Evolutionary conservation across 495 filamentous ascomycete genomes (phyloP).

Genomic region (Penicillium soppii): DNA sequence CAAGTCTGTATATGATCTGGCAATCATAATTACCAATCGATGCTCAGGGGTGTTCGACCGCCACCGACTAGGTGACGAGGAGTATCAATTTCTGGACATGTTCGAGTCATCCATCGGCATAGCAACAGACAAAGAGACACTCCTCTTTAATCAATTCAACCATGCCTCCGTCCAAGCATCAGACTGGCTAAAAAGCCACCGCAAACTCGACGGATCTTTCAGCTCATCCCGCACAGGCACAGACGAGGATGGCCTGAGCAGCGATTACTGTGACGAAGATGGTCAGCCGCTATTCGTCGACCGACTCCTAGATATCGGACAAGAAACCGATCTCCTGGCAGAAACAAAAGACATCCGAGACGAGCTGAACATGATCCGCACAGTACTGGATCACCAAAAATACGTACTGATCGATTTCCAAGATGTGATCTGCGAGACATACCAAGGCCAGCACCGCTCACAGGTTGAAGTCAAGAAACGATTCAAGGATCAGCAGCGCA

Average conservation of each 20-base stretch:
- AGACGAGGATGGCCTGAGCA: constrained; percentile 14
- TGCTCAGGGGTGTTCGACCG: constrained; percentile 67
- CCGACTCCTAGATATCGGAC: constrained; percentile 64
- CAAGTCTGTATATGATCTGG: constrained; percentile 62
- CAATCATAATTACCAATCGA: constrained; percentile 61
- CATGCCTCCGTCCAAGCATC: constrained; percentile 59
- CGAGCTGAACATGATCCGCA: constrained; percentile 69
- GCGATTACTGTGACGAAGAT: constrained; percentile 23
- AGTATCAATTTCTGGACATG: constrained; percentile 72
- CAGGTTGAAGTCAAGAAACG: constrained; percentile 57
- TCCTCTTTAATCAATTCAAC: constrained; percentile 65
- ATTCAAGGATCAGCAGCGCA: constrained; percentile 59
- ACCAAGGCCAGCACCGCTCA: constrained; percentile 40
- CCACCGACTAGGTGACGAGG: constrained; percentile 59
- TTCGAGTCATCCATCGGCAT: constrained; percentile 67
- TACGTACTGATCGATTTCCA: constrained; percentile 55
- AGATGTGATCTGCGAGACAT: constrained; percentile 52
- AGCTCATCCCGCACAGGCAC: constrained; percentile 16
- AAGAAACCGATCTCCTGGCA: constrained; percentile 62
- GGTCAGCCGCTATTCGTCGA: constrained; percentile 57
- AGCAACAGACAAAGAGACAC: constrained; percentile 61
- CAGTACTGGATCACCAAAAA: constrained; percentile 59
- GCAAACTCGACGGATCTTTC: constrained; percentile 46
- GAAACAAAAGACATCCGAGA: constrained; percentile 73
- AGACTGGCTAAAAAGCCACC: constrained; percentile 60